Evolutionary conservation across 1,284 basidiomycete genomes (phyloP), one percentile per base, ranked within the genome.

Genomic region (Boletus sp.): DNA sequence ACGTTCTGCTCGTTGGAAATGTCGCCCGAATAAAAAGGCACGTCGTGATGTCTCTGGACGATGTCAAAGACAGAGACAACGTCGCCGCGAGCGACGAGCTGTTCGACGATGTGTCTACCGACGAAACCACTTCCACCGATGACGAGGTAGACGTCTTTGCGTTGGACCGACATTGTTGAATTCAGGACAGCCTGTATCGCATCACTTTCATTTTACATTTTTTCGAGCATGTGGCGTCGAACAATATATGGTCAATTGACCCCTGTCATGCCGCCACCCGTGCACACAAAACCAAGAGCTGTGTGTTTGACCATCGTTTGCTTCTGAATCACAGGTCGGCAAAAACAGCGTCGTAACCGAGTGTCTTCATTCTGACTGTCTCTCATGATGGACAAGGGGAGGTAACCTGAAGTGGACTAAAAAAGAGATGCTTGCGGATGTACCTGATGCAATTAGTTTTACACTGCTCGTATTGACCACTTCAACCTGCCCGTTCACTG

Each of bases 101-200:
- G 84, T 69, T 94, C 84, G 41, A 97, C 92, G 64, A 98, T 92
- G 70, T 94, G 91, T 61, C 93, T 79, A 43, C 95, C 95, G 15
- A 98, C 79, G 75, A 98, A 97, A 12, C 95, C 94, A 68, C 91
- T 93, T 53, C 94, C 94, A 43, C 94, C 94, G 73, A 96, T 88
- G 67, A 96, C 92, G 60, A 96, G 77, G 73, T 89, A 92, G 18
- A 81, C 73, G 61, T 91, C 88, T 54, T 70, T 70, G 57, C 45
- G 61, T 50, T 61, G 61, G 24, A 44, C 48, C 20, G 71, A 59
- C 72, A 73, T 72, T 69, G 72, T 37, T 62, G 33, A 33, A 4
- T 33, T 50, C 37, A 64, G 62, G 16, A 16, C 13, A 39, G 24
- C 24, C 7, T 4, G 39, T 4, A 24, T 64, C 45, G 42, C 8